phyloP scores from a whole-genome alignment of 768 basidiomycete genomes.

The Rhizopogon sp. region DNA sequence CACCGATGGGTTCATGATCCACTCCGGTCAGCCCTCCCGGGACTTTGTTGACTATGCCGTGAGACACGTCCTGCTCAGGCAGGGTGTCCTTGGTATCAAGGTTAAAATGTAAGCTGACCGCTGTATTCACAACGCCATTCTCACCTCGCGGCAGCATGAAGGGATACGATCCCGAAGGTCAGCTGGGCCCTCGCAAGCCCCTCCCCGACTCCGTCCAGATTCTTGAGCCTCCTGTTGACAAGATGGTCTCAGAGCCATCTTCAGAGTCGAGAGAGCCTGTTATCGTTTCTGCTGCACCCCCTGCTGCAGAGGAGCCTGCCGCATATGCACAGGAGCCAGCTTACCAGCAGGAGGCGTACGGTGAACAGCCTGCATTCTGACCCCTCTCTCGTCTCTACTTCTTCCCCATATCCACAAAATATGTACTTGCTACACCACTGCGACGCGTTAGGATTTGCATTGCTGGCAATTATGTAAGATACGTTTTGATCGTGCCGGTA shows the following conservation, averaged over 20 bases:
- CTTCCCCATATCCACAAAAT: neutral
- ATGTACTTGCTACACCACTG: neutral
- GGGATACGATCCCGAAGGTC: slow-evolving; percentile 89
- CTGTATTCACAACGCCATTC: neutral
- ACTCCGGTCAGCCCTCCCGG: slow-evolving; percentile 94
- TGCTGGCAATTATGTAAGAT: neutral
- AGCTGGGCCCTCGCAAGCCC: slow-evolving; percentile 83
- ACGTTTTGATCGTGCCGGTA: neutral
- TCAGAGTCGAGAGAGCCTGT: slow-evolving; percentile 83
- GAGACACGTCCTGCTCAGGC: slow-evolving; percentile 94
- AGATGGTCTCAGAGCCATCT: slow-evolving; percentile 81
- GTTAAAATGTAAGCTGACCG: slow-evolving; percentile 83
- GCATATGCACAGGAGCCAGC: slow-evolving; percentile 27
- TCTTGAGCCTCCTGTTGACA: slow-evolving; percentile 85
- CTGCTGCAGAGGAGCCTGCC: slow-evolving; percentile 47
- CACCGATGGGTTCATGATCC: slow-evolving; percentile 99
- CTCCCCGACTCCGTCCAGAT: slow-evolving; percentile 94
- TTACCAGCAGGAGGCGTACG: slow-evolving; percentile 38
- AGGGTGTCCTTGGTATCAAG: slow-evolving; percentile 99
- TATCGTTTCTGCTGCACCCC: slow-evolving; percentile 41
- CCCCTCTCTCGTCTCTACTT: slow-evolving; percentile 9
- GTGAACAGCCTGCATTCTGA: slow-evolving; percentile 58
- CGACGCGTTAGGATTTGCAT: neutral
- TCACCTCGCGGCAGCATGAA: slow-evolving; percentile 72
- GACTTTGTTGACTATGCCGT: slow-evolving; percentile 99